Base-by-base conservation (phyloP, 139 green algal species). In the Nannochloris sp. region DNA sequence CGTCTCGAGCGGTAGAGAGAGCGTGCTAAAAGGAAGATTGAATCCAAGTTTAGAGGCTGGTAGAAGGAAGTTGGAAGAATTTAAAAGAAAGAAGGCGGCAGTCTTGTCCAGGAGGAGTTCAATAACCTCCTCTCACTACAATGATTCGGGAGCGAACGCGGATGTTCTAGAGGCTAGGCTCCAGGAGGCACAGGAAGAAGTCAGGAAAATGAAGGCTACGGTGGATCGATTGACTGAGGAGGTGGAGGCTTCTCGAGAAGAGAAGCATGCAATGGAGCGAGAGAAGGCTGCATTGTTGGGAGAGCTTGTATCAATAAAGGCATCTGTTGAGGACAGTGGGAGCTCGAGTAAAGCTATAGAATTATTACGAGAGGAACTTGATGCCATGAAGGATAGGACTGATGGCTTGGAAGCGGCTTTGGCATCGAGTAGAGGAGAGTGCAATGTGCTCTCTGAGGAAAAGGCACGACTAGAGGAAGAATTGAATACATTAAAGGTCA, bases 61-160 rank as follows among this genome's bases (percentile, higher is more conserved):
- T n/a, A 33, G 48, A 5, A 58, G 63, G 3, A 76, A 76, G 61
- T 61, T 78, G 23, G 71, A 78, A 61, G 71, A 78, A 26, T 78
- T 73, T 31, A 78, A 78, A 50, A 49, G 61, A 2, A 69, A 70
- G 43, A 78, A 78, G 53, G 28, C 56, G 31, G 71, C 65, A 45
- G 71, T 60, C 1, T 55, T 73, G 20, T 65, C 58, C 23, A 51
- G 31, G 33, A 72, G 67, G 49, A 57, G 45, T 6, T 56, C 45
- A 25, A 23, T 33, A 10, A 20, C 25, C 29, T n/a, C 23, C 12
- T 6, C 59, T 20, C 9, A 37, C 9, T 29, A 26, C 49, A 65
- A 59, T 14, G 9, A 26, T 10, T 53, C n/a, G 13, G 8, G 29
- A 37, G 6, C 14, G 33, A 29, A 49, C 8, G 28, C 17, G 4